Evolutionary conservation across 169 alveolate species (phyloP).

Genomic region (Ichthyophthirius multifiliis): DNA sequence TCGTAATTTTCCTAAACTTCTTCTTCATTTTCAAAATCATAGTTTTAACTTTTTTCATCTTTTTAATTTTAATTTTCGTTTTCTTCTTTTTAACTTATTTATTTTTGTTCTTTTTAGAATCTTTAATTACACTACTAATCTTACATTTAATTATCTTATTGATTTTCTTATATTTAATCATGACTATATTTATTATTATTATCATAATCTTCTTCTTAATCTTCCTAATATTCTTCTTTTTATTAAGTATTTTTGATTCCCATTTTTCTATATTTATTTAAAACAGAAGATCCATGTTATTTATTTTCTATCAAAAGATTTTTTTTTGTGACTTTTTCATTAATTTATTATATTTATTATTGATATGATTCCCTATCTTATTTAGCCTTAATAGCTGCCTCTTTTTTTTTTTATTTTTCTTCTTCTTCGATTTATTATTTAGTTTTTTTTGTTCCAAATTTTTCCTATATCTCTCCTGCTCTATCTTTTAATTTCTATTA

Average conservation of each 20-base stretch:
- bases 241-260: background rate
- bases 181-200: no score
- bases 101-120: no score
- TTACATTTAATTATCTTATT: no score
- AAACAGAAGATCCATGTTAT: conserved; percentile 23
- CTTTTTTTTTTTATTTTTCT: background rate
- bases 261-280: conserved; percentile 22
- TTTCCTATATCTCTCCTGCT: background rate
- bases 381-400: background rate
- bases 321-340: conserved; percentile 1
- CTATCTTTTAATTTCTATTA: background rate
- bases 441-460: background rate
- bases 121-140: no score
- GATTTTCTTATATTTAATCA: no score
- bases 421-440: conserved; percentile 13
- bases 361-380: background rate
- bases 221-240: background rate
- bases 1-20: no score
- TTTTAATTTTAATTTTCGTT: no score
- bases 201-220: background rate
- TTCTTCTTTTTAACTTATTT: no score
- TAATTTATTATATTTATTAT: conserved; percentile 30
- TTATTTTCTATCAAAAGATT: conserved; percentile 6
- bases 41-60: no score
- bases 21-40: no score